Base-by-base conservation (phyloP, 345 rosid genomes). In the Conringia planisiliqua region DNA sequence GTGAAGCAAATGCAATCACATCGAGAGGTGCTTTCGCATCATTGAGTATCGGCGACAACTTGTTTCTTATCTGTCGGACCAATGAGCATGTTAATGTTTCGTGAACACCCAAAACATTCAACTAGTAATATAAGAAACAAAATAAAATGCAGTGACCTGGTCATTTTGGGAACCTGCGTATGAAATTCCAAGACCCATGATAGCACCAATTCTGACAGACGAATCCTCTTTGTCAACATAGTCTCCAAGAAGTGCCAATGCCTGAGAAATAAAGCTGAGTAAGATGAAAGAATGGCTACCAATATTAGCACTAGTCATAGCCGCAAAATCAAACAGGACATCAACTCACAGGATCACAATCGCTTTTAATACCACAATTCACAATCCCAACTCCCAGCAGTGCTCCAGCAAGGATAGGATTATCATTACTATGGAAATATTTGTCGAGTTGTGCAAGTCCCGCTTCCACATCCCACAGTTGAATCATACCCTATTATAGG, bases 181-280 rank as follows among this genome's bases (percentile, higher is more conserved):
- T 43, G 98, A 83, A 78, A 92, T 88, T 80, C 96, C 99, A 52
- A 92, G 82, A 55, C 99, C 99, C 89, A 96, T 90, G 71, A 96
- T 92, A 62, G 96, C 97, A 77, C 97, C 99, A 67, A 96, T 92
- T 76, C 96, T 80, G 55, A 92, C 78, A 24, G 87, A 85, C 65
- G 98, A 65, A 78, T 96, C 99, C 80, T 92, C 98, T 80, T 80
- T 90, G 79, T 80, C 84, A 4, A 88, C 52, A 48, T 87, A 88
- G 39, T 96, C 98, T 70, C 81, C 85, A 22, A 96, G 83, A 71
- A 96, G 94, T 24, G 98, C 99, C 62, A 96, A 74, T 62, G 97
- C 99, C 96, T 92, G 79, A 74, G 46, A 75, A 82, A 66, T 43
- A 63, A 74, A 70, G 59, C 55, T n/a, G 66, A 20, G 76, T 76